Evolutionary conservation across 2,329 filamentous ascomycete genomes (phyloP).

Genomic region (Cyphellophora europaea): DNA sequence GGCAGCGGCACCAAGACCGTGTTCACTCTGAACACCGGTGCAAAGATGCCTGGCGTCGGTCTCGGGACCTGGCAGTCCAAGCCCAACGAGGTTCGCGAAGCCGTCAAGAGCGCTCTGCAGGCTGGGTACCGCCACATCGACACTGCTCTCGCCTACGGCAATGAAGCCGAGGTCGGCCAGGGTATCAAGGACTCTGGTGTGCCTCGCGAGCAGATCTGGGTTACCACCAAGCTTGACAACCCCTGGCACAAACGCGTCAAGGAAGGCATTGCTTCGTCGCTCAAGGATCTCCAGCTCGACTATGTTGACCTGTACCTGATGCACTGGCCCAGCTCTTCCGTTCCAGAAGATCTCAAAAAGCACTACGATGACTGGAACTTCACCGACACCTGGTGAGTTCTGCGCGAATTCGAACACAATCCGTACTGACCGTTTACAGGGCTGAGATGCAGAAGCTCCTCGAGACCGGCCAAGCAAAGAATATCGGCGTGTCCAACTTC

Average conservation of each 20-base stretch:
- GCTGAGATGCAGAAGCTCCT: slow-evolving; percentile 32
- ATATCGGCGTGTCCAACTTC: slow-evolving; percentile 84
- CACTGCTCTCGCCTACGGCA: slow-evolving; percentile 68
- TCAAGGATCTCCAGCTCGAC: slow-evolving; percentile 52
- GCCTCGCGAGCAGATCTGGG: slow-evolving; percentile 56
- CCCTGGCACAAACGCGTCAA: slow-evolving; percentile 57
- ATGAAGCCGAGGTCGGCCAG: slow-evolving; percentile 59
- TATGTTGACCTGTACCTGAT: slow-evolving; percentile 65
- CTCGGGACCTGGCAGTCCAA: slow-evolving; percentile 72
- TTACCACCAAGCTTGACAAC: slow-evolving; percentile 79
- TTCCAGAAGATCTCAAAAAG: slow-evolving; percentile 37
- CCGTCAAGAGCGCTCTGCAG: slow-evolving; percentile 60
- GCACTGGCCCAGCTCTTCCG: slow-evolving; percentile 37
- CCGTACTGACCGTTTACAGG: slow-evolving; percentile 26
- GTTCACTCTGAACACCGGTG: slow-evolving; percentile 30
- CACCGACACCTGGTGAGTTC: slow-evolving; percentile 58
- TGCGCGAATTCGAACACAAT: neutral
- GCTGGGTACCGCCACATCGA: slow-evolving; percentile 68
- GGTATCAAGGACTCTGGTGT: slow-evolving; percentile 57
- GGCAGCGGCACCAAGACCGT: slow-evolving; percentile 11
- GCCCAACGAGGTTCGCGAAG: slow-evolving; percentile 58
- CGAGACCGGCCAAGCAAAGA: slow-evolving; percentile 54
- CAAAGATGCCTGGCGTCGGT: slow-evolving; percentile 50
- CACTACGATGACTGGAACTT: slow-evolving; percentile 72
- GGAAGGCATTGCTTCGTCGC: slow-evolving; percentile 54